Conservation (phyloP, 352 stramenopile genomes). For the Phytophthora tubulina region DNA sequence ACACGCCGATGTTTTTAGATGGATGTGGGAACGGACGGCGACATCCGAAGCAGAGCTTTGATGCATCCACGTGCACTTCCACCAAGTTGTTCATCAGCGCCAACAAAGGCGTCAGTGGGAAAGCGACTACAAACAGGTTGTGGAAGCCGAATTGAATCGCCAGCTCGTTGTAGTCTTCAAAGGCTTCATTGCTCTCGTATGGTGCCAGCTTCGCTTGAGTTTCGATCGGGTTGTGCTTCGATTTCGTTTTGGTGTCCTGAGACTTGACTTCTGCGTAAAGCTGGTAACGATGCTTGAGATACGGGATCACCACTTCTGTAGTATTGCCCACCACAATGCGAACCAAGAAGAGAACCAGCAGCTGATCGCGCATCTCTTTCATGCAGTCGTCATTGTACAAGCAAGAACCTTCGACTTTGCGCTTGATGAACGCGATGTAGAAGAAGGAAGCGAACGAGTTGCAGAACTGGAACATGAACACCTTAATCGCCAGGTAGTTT, state of each 20-base stretch:
- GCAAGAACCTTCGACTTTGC: slow-evolving; percentile 64
- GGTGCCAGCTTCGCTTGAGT: slow-evolving; percentile 71
- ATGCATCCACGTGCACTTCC: slow-evolving; percentile 90
- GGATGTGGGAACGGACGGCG: slow-evolving; percentile 76
- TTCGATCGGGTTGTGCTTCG: slow-evolving; percentile 70
- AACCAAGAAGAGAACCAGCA: slow-evolving; percentile 92
- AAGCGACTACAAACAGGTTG: slow-evolving; percentile 93
- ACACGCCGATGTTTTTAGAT: slow-evolving; percentile 91
- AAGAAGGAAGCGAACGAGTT: slow-evolving; percentile 97
- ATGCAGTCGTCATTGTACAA: slow-evolving; percentile 78
- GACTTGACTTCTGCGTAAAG: slow-evolving; percentile 44
- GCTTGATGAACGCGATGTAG: slow-evolving; percentile 91
- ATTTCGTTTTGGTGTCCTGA: slow-evolving; percentile 42
- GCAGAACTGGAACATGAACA: slow-evolving; percentile 98
- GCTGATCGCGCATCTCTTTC: slow-evolving; percentile 86
- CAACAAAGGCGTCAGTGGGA: slow-evolving; percentile 91
- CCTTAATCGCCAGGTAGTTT: slow-evolving; percentile 96
- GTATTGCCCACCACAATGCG: slow-evolving; percentile 92
- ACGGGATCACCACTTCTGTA: slow-evolving; percentile 84
- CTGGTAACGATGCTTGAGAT: slow-evolving; percentile 69
- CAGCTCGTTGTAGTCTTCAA: slow-evolving; percentile 90
- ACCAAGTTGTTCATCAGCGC: slow-evolving; percentile 90
- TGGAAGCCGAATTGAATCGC: slow-evolving; percentile 96
- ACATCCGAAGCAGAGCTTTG: slow-evolving; percentile 64
- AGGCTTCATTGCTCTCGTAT: slow-evolving; percentile 78